phyloP scores from a whole-genome alignment of 352 stramenopile genomes.

The Globisporangium paroecandrum region DNA sequence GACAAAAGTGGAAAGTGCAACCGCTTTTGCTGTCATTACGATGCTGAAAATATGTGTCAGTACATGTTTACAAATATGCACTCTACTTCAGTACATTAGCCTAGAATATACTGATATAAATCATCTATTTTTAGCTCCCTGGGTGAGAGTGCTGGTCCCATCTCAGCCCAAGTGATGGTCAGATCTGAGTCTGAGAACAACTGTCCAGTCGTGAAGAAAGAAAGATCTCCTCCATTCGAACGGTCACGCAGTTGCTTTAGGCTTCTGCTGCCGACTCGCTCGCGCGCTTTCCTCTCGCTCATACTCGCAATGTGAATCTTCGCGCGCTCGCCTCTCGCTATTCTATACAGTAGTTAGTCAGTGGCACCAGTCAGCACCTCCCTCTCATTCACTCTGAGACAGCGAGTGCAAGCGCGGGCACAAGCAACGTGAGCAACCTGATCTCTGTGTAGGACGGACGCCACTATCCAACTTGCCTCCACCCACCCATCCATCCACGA shows the following conservation, averaged over 20 bases:
- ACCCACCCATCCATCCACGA: slow-evolving; percentile 2
- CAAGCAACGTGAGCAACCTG: background rate
- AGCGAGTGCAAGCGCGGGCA: background rate
- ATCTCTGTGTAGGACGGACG: background rate
- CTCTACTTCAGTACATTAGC: too few species aligned
- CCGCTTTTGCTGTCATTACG: background rate
- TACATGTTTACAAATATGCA: background rate
- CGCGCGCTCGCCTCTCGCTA: background rate
- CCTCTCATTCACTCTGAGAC: background rate
- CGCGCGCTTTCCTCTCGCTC: background rate
- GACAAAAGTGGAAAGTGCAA: background rate
- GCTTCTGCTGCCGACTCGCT: background rate
- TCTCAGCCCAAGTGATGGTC: slow-evolving; percentile 1
- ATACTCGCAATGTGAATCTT: background rate
- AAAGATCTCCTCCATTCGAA: slow-evolving; percentile 7
- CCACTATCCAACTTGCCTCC: slow-evolving; percentile 15
- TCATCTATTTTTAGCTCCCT: background rate
- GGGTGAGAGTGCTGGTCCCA: background rate
- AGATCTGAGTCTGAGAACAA: slow-evolving; percentile 9
- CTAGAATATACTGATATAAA: background rate
- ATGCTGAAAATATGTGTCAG: background rate
- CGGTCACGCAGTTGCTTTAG: background rate
- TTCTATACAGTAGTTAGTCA: background rate
- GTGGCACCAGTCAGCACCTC: background rate
- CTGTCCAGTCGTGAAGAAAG: background rate